Base-by-base conservation (phyloP, 805 yeast genomes). In the Wickerhamomyces kurtzmanii region DNA sequence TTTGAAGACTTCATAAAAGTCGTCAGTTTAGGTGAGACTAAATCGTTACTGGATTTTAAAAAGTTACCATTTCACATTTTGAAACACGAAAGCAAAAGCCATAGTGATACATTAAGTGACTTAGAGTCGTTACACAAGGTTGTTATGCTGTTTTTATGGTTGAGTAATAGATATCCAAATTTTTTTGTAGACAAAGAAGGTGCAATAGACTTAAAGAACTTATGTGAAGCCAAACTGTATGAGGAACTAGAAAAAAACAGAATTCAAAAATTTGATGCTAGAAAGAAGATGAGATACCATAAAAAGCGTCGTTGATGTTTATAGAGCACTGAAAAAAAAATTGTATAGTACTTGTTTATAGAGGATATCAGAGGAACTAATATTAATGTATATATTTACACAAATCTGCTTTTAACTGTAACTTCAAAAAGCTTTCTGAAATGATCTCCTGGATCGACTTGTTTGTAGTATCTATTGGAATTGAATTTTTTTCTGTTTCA, bases 131-230 rank as follows among this genome's bases (percentile, higher is more conserved):
- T 79, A 33, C 94, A 86, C 54, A 72, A 73, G 38, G 56, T 71
- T 24, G 63, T 83, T 12, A 65, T 75, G 39, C 54, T 82, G 6
- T 89, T 72, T 45, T 58, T 84, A 46, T 89, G 98, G 98, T 60
- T 89, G 36, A 67, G 82, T 30, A 87, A 83, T 49, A 61, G 96
- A 43, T 89, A 79, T 60, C 94, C 96, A 1, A 73, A 78, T 17
- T 65, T 73, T 28, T 83, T 86, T 41, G 69, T 80, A 12, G 95
- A 85, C 49, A 61, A 73, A 11, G 82, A 76, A 33, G 68, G 84
- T 26, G 94, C 94, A 0, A 49, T 53, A 15, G 82, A 80, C 31
- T 51, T 84, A 41, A 81, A 81, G 47, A 57, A 69, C 17, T 53
- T 82, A 34, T 72, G 85, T 29, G 95, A 87, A 34, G 41, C 56